Percentiles rank a stretch among this genome's conserved stretches.
Conservation (phyloP, 257 asterid genomes). For the Rubia yunnanensis region DNA sequence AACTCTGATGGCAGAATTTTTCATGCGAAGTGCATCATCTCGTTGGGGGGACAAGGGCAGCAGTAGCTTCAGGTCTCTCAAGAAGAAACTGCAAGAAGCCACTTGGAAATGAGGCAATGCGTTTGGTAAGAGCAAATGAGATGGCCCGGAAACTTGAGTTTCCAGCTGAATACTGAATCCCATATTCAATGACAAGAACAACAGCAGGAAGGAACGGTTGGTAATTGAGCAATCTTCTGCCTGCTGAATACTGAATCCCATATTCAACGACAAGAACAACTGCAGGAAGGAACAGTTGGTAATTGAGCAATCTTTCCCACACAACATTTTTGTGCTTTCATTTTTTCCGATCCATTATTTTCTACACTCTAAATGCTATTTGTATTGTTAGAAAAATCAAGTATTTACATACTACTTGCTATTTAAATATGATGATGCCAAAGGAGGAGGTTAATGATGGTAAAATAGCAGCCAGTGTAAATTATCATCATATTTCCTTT, state of each 20-base stretch:
- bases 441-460: no score
- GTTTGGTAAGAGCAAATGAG: no score
- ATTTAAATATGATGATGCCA: no score
- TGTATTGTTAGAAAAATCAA: no score
- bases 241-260: neutral
- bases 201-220: neutral
- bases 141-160: conserved; percentile 8
- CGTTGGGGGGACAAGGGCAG: conserved; percentile 74
- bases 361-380: no score
- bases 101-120: conserved; percentile 42
- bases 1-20: conserved; percentile 60
- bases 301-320: neutral
- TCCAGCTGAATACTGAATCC: neutral
- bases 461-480: no score
- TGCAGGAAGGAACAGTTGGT: neutral
- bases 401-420: neutral
- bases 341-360: no score
- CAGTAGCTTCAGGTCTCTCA: conserved; percentile 75
- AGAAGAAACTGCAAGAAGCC: conserved; percentile 66
- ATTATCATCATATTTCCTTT: no score
- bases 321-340: neutral
- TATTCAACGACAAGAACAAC: neutral
- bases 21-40: conserved; percentile 49
- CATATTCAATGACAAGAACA: neutral
- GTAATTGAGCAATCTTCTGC: neutral